Evolutionary conservation across 306 rosid species (phyloP).

Genomic region (Prunus mongolica): DNA sequence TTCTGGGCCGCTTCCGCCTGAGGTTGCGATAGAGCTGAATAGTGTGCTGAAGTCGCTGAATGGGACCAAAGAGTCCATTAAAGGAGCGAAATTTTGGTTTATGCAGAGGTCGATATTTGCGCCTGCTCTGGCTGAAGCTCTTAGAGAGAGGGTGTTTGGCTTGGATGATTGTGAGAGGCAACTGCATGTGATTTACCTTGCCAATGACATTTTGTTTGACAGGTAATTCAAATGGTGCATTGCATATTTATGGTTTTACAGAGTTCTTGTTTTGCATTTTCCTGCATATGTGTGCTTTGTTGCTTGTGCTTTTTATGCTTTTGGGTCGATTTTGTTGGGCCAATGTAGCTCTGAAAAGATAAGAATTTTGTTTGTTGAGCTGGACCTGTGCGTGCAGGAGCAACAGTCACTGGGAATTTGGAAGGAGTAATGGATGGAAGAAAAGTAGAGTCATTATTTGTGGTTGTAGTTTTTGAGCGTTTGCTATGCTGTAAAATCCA

Average conservation of each 20-base stretch:
- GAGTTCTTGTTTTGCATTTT: background rate
- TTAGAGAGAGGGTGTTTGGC: slow-evolving; percentile 68
- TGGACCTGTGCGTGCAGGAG: background rate
- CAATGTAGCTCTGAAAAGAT: background rate
- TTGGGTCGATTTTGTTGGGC: background rate
- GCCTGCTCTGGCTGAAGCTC: slow-evolving; percentile 89
- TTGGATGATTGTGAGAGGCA: slow-evolving; percentile 90
- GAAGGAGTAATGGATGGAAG: background rate
- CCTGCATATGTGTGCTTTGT: background rate
- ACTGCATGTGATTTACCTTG: slow-evolving; percentile 82
- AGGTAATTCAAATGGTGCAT: slow-evolving; percentile 35
- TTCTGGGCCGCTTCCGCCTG: slow-evolving; percentile 88
- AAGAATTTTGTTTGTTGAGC: background rate
- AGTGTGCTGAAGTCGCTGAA: slow-evolving; percentile 64
- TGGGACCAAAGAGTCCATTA: slow-evolving; percentile 92
- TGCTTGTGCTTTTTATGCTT: background rate
- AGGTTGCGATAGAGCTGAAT: slow-evolving; percentile 71
- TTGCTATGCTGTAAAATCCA: background rate
- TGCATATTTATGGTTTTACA: background rate
- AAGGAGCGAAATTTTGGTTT: slow-evolving; percentile 95
- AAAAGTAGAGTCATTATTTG: background rate
- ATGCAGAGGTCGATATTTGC: slow-evolving; percentile 95
- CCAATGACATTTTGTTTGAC: slow-evolving; percentile 93
- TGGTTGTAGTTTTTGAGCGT: background rate
- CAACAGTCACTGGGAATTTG: background rate